Evolutionary conservation across 169 alveolate genomes (phyloP).

Genomic region (Fabrea salina): DNA sequence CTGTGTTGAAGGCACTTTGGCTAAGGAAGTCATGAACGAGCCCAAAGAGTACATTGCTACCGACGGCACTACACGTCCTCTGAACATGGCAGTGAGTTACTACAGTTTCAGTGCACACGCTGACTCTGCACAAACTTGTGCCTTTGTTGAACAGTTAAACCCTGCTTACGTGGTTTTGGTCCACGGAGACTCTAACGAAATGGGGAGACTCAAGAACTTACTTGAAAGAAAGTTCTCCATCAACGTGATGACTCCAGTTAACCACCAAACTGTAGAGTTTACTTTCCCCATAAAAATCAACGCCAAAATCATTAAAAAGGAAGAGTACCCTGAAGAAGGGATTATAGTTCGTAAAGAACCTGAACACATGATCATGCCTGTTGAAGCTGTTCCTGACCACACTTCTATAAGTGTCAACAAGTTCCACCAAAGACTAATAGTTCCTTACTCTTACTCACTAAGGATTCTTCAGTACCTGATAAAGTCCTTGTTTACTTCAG

Average conservation of each 20-base stretch:
- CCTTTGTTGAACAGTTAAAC: slow-evolving; percentile 85
- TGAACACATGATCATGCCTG: slow-evolving; percentile 26
- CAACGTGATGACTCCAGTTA: slow-evolving; percentile 9
- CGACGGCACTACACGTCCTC: slow-evolving; percentile 53
- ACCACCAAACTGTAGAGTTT: slow-evolving; percentile 16
- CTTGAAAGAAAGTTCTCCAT: slow-evolving; percentile 17
- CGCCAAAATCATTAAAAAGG: not conserved
- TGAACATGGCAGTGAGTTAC: slow-evolving; percentile 82
- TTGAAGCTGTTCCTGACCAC: not conserved
- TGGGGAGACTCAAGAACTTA: slow-evolving; percentile 68
- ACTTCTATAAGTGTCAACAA: slow-evolving; percentile 14
- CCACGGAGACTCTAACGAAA: slow-evolving; percentile 94
- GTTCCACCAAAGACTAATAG: not conserved
- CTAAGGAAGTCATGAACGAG: slow-evolving; percentile 91
- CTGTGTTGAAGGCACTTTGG: slow-evolving; percentile 96
- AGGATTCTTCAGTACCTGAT: not conserved
- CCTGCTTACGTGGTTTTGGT: slow-evolving; percentile 95
- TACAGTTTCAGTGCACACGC: slow-evolving; percentile 95
- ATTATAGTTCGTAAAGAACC: slow-evolving; percentile 24
- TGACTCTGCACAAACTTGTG: slow-evolving; percentile 92
- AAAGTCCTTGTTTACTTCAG: not conserved
- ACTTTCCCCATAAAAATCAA: slow-evolving; percentile 7
- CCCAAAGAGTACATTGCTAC: slow-evolving; percentile 81
- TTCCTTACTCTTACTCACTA: not conserved
- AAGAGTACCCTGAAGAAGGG: slow-evolving; percentile 14